Base-by-base conservation (phyloP, 805 yeast species). In the Candida andamanensis region DNA sequence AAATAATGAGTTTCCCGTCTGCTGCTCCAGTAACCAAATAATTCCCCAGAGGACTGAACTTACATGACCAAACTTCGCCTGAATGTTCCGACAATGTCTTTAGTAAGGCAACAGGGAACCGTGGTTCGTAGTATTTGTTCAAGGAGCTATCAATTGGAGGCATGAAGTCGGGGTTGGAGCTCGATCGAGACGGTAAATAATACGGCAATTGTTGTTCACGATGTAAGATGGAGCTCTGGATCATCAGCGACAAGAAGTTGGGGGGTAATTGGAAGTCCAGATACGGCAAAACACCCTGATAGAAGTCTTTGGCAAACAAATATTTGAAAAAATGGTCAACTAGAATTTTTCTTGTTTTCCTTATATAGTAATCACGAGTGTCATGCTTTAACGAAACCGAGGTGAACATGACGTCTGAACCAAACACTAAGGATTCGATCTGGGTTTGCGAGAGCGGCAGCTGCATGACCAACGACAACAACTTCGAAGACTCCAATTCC, bases 11-110 rank as follows among this genome's bases (percentile, higher is more conserved):
- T 15, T 69, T 63, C 5, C 76, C 69, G 50, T 85, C 94, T 11
- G 76, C 69, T 6, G 92, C 77, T 0, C 89, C 82, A 1, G 89
- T 74, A n/a, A 85, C 94, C 24, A 89, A 59, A 41, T 64, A 77
- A 40, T 67, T 69, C 3, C 96, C 96, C 56, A 74, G 71, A 28
- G 86, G 83, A 5, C 92, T 80, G 49, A 85, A 87, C 36, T 74
- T 73, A 10, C 82, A 67, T 49, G 68, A 81, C 97, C 97, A 89
- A 9, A 85, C 90, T 52, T 89, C 95, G 48, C 80, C 76, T 1
- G 60, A 54, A 47, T 84, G 92, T 26, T 67, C 62, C 1, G 56
- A 42, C 5, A 83, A 55, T 0, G 70, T 65, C 35, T 67, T 64
- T 9, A 72, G 48, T 3, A 72, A 53, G 3, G 58, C 59, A 14